Conservation (phyloP, 352 stramenopile species). For the Pythium brassicae region DNA sequence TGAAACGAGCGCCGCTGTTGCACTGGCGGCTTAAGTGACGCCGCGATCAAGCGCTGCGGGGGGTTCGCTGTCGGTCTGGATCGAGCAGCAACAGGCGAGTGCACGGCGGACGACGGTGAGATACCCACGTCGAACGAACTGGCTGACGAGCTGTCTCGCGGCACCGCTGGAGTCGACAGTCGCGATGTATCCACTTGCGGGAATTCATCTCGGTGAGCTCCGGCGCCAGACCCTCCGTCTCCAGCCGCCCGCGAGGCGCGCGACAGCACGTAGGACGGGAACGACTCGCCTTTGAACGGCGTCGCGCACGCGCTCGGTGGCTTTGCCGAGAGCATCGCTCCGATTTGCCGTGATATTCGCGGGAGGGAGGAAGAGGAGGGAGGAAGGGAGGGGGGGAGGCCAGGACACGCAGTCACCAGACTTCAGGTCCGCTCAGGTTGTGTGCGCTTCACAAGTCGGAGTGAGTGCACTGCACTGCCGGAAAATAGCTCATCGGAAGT, state of each 20-base stretch:
- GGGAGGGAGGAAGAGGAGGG: too few species aligned
- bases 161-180: neutral
- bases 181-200: neutral
- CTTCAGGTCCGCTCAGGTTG: too few species aligned
- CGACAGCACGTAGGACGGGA: conserved; percentile 51
- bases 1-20: conserved; percentile 2
- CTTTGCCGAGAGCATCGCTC: neutral
- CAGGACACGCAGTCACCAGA: too few species aligned
- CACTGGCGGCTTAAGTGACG: neutral
- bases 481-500: too few species aligned
- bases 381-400: too few species aligned
- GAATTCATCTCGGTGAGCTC: neutral
- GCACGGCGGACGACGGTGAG: neutral
- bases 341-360: too few species aligned
- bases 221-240: neutral
- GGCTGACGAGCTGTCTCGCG: too few species aligned
- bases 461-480: too few species aligned
- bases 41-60: neutral
- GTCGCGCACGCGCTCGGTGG: neutral
- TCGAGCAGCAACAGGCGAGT: neutral
- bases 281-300: conserved; percentile 65
- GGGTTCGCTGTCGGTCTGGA: neutral
- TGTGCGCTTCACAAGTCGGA: too few species aligned
- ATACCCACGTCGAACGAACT: too few species aligned
- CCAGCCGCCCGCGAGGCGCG: conserved; percentile 12